Conservation (phyloP, 495 filamentous ascomycete species). For the Penicillium simplicissimum region DNA sequence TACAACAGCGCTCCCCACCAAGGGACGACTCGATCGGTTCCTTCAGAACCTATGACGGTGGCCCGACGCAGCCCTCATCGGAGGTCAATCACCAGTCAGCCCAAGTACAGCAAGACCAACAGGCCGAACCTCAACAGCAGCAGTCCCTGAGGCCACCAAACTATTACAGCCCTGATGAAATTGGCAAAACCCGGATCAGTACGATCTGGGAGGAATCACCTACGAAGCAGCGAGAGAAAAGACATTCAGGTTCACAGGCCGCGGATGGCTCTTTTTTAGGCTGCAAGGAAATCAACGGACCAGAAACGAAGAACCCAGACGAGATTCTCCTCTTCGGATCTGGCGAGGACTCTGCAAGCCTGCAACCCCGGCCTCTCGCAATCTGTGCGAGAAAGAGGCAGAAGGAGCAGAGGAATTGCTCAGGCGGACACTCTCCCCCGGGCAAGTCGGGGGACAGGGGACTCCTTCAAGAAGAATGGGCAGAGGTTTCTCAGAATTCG, state of each 20-base stretch:
- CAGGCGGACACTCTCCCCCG: constrained; percentile 13
- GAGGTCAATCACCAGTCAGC: constrained; percentile 12
- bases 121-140: constrained; percentile 2
- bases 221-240: constrained; percentile 27
- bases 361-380: constrained; percentile 29
- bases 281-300: constrained; percentile 45
- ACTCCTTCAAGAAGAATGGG: constrained; percentile 34
- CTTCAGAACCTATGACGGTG: constrained; percentile 28
- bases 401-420: constrained; percentile 23
- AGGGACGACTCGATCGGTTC: constrained; percentile 8
- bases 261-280: constrained; percentile 50
- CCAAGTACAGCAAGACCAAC: constrained; percentile 2
- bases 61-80: constrained; percentile 11
- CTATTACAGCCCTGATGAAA: constrained; percentile 48
- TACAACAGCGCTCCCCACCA: constrained; percentile 6
- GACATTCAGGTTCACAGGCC: constrained; percentile 16
- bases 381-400: constrained; percentile 28
- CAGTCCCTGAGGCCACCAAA: constrained; percentile 11
- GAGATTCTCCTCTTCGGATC: constrained; percentile 44
- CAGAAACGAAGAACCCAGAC: constrained; percentile 42
- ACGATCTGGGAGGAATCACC: constrained; percentile 43
- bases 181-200: constrained; percentile 43
- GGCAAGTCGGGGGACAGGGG: constrained; percentile 20
- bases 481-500: constrained; percentile 44
- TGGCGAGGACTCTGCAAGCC: constrained; percentile 27